Percentiles rank a stretch among this genome's conserved stretches.
These are phyloP conservation scores for Rubus parviflorus DNA, from an alignment of 306 rosid species.

Conservation along the genomic window DNA sequence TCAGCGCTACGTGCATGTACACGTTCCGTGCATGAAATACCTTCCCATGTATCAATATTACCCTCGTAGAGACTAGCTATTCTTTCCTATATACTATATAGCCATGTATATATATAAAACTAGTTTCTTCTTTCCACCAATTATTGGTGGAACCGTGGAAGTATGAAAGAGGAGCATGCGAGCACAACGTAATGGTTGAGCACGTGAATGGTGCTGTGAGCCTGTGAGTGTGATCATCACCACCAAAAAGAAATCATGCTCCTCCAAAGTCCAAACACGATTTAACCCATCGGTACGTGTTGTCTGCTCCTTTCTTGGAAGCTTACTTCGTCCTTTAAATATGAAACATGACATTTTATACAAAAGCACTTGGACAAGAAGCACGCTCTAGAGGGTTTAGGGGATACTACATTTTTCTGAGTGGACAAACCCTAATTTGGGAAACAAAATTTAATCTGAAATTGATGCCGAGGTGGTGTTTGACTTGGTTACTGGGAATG, in stretches of 20 bases:
- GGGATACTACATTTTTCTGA: not conserved
- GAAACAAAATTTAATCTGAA: slow-evolving; percentile 44
- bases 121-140: slow-evolving; percentile 45
- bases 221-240: slow-evolving; percentile 34
- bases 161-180: slow-evolving; percentile 46
- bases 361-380: slow-evolving; percentile 11
- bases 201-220: slow-evolving; percentile 49
- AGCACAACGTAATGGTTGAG: slow-evolving; percentile 42
- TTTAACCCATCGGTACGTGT: not conserved
- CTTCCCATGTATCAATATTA: too few relatives aligned
- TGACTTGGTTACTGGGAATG: not conserved
- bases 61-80: not conserved
- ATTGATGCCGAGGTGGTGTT: slow-evolving; percentile 25
- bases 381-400: not conserved
- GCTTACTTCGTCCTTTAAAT: not conserved
- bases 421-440: slow-evolving; percentile 22
- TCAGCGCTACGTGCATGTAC: too few relatives aligned
- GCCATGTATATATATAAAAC: not conserved
- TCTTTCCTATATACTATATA: not conserved
- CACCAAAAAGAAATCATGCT: slow-evolving; percentile 15
- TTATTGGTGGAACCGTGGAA: slow-evolving; percentile 59
- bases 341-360: not conserved
- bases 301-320: not conserved
- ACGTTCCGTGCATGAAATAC: too few relatives aligned
- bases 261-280: not conserved